These are phyloP conservation scores for Anisogramma anomala DNA, from an alignment of 2,329 filamentous ascomycete species.

Conservation along the genomic window DNA sequence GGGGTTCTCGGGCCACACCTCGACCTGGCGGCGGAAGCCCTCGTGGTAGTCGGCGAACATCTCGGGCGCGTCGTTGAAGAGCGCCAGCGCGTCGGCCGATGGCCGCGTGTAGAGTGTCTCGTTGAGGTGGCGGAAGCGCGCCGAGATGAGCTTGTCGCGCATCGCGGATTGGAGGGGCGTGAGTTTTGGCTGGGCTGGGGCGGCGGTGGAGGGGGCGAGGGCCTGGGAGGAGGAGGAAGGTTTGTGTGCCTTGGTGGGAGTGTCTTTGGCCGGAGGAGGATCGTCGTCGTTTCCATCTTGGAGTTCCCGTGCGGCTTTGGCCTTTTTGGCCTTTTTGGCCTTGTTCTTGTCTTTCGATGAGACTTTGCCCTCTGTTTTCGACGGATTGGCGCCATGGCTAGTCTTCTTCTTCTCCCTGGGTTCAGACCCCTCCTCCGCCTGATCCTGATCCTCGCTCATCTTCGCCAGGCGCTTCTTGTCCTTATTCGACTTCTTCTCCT, in stretches of 20 bases:
- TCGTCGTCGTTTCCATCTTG: slow-evolving; percentile 5
- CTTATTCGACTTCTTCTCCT: slow-evolving; percentile 21
- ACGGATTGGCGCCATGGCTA: slow-evolving; percentile 1
- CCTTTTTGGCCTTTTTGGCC: slow-evolving; percentile 14
- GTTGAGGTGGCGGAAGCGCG: slow-evolving; percentile 94
- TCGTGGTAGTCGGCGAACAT: slow-evolving; percentile 96
- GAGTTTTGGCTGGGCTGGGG: slow-evolving; percentile 41
- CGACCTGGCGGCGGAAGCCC: slow-evolving; percentile 89
- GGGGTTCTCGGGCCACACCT: slow-evolving; percentile 93
- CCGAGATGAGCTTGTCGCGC: slow-evolving; percentile 87
- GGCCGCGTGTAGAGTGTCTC: slow-evolving; percentile 91
- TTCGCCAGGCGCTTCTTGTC: slow-evolving; percentile 18
- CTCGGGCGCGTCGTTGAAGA: slow-evolving; percentile 77
- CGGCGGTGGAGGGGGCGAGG: slow-evolving; percentile 7
- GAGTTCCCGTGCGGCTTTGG: slow-evolving; percentile 17
- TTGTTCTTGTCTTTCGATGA: slow-evolving; percentile 5
- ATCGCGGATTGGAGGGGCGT: slow-evolving; percentile 90
- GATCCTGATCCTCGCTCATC: slow-evolving; percentile 13
- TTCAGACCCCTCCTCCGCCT: slow-evolving; percentile 10
- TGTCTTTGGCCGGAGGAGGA: slow-evolving; percentile 13
- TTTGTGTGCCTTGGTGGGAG: slow-evolving; percentile 15
- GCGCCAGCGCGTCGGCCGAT: slow-evolving; percentile 66
- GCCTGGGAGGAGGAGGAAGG: background rate
- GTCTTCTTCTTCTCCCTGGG: slow-evolving; percentile 16
- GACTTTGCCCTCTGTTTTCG: slow-evolving; percentile 7